These are phyloP conservation scores for Sonneratia caseolaris DNA, from an alignment of 345 rosid genomes.

Conservation along the genomic window DNA sequence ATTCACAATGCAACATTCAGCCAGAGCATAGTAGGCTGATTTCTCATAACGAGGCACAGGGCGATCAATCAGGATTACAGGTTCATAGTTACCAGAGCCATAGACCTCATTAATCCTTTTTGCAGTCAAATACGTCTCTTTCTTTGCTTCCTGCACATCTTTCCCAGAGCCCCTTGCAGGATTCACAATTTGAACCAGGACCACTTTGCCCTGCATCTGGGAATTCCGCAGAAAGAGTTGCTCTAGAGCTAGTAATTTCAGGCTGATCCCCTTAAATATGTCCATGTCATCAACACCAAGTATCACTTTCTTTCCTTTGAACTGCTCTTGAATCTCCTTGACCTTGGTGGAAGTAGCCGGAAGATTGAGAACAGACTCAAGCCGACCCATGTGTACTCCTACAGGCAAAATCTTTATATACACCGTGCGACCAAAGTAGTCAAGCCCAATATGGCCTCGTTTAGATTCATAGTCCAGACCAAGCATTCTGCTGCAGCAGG, in stretches of 20 bases:
- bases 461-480: slow-evolving; percentile 80
- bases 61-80: slow-evolving; percentile 63
- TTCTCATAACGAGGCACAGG: slow-evolving; percentile 63
- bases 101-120: slow-evolving; percentile 52
- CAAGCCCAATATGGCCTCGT: slow-evolving; percentile 77
- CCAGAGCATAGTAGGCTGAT: slow-evolving; percentile 69
- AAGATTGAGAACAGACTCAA: slow-evolving; percentile 58
- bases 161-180: slow-evolving; percentile 69
- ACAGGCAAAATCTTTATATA: slow-evolving; percentile 63
- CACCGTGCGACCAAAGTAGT: slow-evolving; percentile 75
- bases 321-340: slow-evolving; percentile 48
- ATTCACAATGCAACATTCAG: slow-evolving; percentile 73
- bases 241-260: slow-evolving; percentile 62
- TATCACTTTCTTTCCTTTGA: slow-evolving; percentile 52
- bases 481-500: slow-evolving; percentile 81
- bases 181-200: slow-evolving; percentile 68
- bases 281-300: slow-evolving; percentile 84
- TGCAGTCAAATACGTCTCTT: slow-evolving; percentile 47
- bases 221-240: slow-evolving; percentile 50
- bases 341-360: slow-evolving; percentile 47
- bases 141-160: slow-evolving; percentile 68
- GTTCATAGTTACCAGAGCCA: slow-evolving; percentile 49
- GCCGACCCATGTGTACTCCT: slow-evolving; percentile 67
- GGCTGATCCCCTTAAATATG: slow-evolving; percentile 72
- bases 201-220: slow-evolving; percentile 50